Evolutionary conservation across 2,329 filamentous ascomycete genomes (phyloP).

Genomic region (Alternaria dauci): DNA sequence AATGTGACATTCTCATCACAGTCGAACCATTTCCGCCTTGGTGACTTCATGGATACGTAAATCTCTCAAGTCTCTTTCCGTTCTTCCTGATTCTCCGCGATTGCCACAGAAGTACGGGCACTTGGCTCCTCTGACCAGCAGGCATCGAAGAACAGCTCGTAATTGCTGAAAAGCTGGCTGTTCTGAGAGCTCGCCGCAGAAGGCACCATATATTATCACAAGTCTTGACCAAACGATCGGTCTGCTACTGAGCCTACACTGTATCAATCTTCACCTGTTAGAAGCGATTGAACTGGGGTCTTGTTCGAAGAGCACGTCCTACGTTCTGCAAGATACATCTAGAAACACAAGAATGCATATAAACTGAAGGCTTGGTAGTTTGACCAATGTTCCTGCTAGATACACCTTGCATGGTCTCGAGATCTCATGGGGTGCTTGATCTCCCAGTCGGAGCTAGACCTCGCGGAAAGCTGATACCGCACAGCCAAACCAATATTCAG

Average conservation of each 20-base stretch:
- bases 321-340: background rate
- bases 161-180: background rate
- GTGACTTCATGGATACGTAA: background rate
- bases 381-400: background rate
- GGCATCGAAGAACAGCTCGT: background rate
- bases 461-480: background rate
- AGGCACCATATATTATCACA: background rate
- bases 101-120: background rate
- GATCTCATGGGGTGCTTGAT: constrained; percentile 13
- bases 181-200: background rate
- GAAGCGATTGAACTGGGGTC: background rate
- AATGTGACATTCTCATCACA: background rate
- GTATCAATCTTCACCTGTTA: background rate
- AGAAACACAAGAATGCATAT: background rate
- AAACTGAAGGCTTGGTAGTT: background rate
- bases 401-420: background rate
- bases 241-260: background rate
- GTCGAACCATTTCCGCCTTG: background rate
- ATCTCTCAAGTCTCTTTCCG: background rate
- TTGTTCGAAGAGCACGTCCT: background rate
- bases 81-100: background rate
- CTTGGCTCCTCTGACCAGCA: background rate
- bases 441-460: background rate
- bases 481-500: background rate
- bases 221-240: background rate